These are phyloP conservation scores for Colletotrichum sp. DNA, from an alignment of 2,329 filamentous ascomycete species.

Conservation along the genomic window DNA sequence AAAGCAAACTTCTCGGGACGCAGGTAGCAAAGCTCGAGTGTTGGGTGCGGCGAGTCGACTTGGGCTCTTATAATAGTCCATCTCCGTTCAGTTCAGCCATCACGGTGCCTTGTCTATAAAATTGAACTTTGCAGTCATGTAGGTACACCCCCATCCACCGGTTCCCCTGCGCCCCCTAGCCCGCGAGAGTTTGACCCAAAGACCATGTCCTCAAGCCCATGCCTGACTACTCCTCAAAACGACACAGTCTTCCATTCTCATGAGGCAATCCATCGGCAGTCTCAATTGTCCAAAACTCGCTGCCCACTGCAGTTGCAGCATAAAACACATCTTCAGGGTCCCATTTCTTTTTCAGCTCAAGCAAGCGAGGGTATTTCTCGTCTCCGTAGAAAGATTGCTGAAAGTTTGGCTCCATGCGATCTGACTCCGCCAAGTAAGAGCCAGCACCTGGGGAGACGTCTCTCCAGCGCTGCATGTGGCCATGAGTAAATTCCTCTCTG, in stretches of 20 bases:
- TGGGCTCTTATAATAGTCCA: neutral
- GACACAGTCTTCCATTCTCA: neutral
- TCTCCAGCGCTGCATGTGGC: constrained; percentile 27
- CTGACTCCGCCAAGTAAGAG: constrained; percentile 33
- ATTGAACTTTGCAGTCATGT: neutral
- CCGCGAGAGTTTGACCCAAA: neutral
- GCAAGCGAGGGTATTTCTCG: constrained; percentile 28
- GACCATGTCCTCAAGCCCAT: neutral
- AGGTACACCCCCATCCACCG: neutral
- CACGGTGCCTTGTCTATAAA: neutral
- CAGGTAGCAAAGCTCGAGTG: neutral
- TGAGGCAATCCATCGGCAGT: constrained; percentile 2
- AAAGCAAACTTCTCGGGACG: neutral
- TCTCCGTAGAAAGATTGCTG: constrained; percentile 31
- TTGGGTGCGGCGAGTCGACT: neutral
- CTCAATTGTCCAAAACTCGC: constrained; percentile 26
- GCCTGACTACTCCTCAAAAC: neutral
- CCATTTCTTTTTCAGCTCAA: constrained; percentile 31
- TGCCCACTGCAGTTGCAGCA: constrained; percentile 29
- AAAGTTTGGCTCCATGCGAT: constrained; percentile 33
- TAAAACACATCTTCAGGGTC: constrained; percentile 34
- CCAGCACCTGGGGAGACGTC: constrained; percentile 27
- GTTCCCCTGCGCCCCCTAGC: neutral
- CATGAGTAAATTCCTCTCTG: too few relatives aligned
- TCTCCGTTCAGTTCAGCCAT: neutral